Conservation (phyloP, 2,329 filamentous ascomycete genomes). For the Cordyceps cicadae region DNA sequence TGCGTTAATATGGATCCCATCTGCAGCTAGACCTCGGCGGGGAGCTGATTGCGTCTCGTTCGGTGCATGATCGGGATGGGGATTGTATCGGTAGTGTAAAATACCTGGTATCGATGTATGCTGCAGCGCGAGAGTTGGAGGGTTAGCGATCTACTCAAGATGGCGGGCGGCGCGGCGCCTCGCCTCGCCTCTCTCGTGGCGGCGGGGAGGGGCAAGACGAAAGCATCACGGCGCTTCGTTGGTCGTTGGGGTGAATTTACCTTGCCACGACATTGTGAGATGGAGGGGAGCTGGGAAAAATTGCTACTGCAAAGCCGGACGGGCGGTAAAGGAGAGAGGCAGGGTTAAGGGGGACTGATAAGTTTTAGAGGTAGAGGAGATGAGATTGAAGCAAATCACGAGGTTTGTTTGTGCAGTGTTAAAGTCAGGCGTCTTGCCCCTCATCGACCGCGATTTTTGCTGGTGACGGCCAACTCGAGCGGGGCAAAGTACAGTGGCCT, state of each 20-base stretch:
- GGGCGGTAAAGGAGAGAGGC: slow-evolving; percentile 3
- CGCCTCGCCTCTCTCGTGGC: neutral
- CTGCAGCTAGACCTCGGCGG: neutral
- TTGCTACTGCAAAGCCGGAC: slow-evolving; percentile 1
- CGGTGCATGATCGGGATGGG: neutral
- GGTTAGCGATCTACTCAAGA: slow-evolving; percentile 12
- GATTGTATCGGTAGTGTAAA: neutral
- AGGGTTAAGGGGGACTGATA: neutral
- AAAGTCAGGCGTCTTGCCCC: slow-evolving; percentile 5
- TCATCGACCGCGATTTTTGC: slow-evolving; percentile 1
- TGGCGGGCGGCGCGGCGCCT: slow-evolving; percentile 21
- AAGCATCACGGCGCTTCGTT: neutral
- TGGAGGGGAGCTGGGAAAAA: slow-evolving; percentile 8
- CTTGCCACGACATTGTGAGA: slow-evolving; percentile 65
- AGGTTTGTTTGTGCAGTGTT: slow-evolving; percentile 11
- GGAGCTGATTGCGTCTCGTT: neutral
- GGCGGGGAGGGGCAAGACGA: slow-evolving; percentile 12
- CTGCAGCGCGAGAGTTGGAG: slow-evolving; percentile 23
- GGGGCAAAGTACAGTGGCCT: neutral
- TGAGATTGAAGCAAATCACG: slow-evolving; percentile 5
- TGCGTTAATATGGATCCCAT: slow-evolving; percentile 14
- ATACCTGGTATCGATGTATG: slow-evolving; percentile 46
- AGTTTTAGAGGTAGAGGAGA: slow-evolving; percentile 1
- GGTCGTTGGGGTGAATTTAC: slow-evolving; percentile 32
- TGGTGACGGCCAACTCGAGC: neutral